Evolutionary conservation across 441 rosid species (phyloP), one percentile per base, ranked within the genome.

Genomic region (Adansonia grandidieri): DNA sequence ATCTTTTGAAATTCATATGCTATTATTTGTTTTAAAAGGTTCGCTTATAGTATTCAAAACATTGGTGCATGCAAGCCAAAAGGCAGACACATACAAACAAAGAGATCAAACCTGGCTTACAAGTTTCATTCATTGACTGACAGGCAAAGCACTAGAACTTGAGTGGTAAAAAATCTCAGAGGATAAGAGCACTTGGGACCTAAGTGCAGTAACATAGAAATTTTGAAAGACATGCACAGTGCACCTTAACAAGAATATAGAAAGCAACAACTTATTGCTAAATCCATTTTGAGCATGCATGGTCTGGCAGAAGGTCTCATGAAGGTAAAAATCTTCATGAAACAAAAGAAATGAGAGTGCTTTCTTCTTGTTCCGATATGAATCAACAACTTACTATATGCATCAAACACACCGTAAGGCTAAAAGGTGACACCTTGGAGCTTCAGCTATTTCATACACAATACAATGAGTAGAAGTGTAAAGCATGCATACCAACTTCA

Each of bases 111-210:
- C 69, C 69, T 56, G 17, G 19, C 17, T 50, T 56, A 74, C 3
- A 60, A 50, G 28, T 44, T 28, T 37, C 8, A 17, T 24, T 24
- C 51, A 19, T 64, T 48, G 28, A 60, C 32, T 48, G 20, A 58
- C 75, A 74, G 42, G 70, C 32, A 48, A 74, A 67, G 28, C 45
- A 58, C 45, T 79, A 68, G 51, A 19, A 60, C 28, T 77, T 44
- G 13, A 66, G 37, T 13, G 37, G 22, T 44, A 9, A 19, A 68
- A 4, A 67, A 54, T 67, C 71, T 50, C 14, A 32, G 45, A 20
- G 32, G 47, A 57, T 32, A 47, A 73, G 24, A 20, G 45, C 9
- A 48, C 61, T 51, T 71, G 9, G 4, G 45, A 51, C 44, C 7
- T 4, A 71, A 7, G 61, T 24, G 15, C 4, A 15, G 61, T 51